Conservation (phyloP, 225 moss, liverwort and hornwort species). For the Sphagnum tenellum region DNA sequence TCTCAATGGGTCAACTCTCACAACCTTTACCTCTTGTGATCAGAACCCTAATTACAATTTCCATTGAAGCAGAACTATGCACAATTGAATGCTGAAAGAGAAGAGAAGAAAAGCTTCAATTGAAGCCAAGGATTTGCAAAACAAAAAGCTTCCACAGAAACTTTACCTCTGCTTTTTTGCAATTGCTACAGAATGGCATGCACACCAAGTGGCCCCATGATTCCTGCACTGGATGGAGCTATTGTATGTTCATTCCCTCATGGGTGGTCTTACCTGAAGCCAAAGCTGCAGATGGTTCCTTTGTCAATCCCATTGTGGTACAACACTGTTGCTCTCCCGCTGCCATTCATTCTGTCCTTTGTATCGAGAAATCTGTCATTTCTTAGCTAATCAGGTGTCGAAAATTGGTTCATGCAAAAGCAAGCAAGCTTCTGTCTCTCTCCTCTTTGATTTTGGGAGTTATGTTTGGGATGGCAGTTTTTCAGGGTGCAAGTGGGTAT, state of each 20-base stretch:
- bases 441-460: too few species aligned
- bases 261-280: slow-evolving; percentile 78
- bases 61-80: too few species aligned
- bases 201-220: slow-evolving; percentile 91
- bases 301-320: slow-evolving; percentile 88
- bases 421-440: background rate
- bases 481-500: slow-evolving; percentile 96
- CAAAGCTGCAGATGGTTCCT: slow-evolving; percentile 65
- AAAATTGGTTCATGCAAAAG: too few species aligned
- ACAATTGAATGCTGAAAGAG: too few species aligned
- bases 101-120: too few species aligned
- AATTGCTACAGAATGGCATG: slow-evolving; percentile 53
- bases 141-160: too few species aligned
- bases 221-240: slow-evolving; percentile 96
- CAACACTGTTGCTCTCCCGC: background rate
- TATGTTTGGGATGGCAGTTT: slow-evolving; percentile 39
- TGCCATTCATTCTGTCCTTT: too few species aligned
- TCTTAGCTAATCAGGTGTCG: too few species aligned
- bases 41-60: too few species aligned
- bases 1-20: slow-evolving; percentile 51
- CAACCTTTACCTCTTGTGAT: background rate
- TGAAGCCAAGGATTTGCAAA: too few species aligned
- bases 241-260: slow-evolving; percentile 84
- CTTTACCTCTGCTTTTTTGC: too few species aligned
- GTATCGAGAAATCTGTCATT: too few species aligned